Evolutionary conservation across 352 stramenopile species (phyloP), one percentile per base, ranked within the genome.

Genomic region (Phytopythium ostracodes): DNA sequence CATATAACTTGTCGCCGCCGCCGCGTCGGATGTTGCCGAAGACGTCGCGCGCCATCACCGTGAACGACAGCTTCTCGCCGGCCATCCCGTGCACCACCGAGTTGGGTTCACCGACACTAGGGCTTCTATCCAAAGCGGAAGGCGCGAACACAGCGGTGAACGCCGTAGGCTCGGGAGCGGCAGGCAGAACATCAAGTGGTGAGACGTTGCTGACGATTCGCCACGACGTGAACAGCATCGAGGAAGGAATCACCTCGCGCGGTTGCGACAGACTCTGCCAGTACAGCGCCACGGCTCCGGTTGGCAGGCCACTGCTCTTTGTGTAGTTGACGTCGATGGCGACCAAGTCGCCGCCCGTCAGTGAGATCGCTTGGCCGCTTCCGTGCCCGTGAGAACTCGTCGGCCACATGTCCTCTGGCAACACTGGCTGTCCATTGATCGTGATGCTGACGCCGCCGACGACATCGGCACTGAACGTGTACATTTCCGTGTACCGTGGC

Each of bases 211-310:
- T 87, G 10, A 75, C 63, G 15, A 91, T 79, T 20, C 51, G 56
- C 76, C 81, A 89, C 0, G 63, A 73, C 20, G 81, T 87, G 54
- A 81, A 88, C 5, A 88, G 60, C 6, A 64, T 64, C 38, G 53
- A 71, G 2, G 76, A 54, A 14, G 78, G 68, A 35, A 93, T 66
- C 20, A 83, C 51, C 60, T 86, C 64, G 15, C 58, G 63, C 0
- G 57, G 36, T 47, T 87, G 76, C 11, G 77, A 90, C 0, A 79
- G 29, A 68, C 84, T 91, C 50, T 67, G 63, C 84, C 84, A 93
- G 38, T 65, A 65, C 22, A 93, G 27, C 8, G 66, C 63, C 2
- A 88, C 61, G 5, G 62, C 65, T 4, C 66, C 79, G 40, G 65
- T 84, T 5, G 70, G 64, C 12, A 78, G 22, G 4, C 51, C 31